Evolutionary conservation across 768 basidiomycete species (phyloP), one percentile per base, ranked within the genome.

Genomic region (Pisolithus tinctorius): DNA sequence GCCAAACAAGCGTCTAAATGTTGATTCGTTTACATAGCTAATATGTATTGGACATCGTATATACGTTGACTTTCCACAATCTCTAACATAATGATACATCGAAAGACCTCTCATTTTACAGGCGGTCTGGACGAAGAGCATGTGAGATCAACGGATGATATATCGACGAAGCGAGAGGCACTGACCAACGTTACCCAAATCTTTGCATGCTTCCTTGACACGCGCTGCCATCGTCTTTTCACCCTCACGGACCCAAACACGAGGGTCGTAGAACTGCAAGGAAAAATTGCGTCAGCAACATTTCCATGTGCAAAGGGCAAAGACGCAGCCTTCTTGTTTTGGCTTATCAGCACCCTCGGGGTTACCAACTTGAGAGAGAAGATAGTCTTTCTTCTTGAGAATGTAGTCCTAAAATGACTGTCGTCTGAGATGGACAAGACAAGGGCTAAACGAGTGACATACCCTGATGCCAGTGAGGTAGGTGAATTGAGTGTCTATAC

Each of bases 241-340:
- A 58, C 94, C 94, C 73, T 96, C 93, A 63, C 95, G 89, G 47
- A 99, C 93, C 95, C 95, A 99, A 53, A 94, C 86, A 76, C 95
- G 90, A 46, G 93, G 94, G 70, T 95, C 93, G 73, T 95, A 95
- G 77, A 70, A 86, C 87, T 88, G 56, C 13, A 17, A 30, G 38
- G 9, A 20, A 14, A 27, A 55, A 8, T 0, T 25, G 8, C 4
- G n/a, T 20, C 13, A 36, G 54, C 37, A n/a, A 44, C 4, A 13
- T 36, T 17, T 4, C 25, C 48, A 13, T 3, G 3, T 45, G 48
- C 3, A 45, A 41, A 40, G 11, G 2, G 8, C 41, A 25, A 17
- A 8, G 13, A 53, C 64, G 20, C 50, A 84, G n/a, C 86, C 83
- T 98, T 99, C 88, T 99, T 99, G 84, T 99, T 98, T n/a, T 51